A percentile compares a stretch with the other conserved stretches of the same genome.
Evolutionary conservation across 345 rosid species (phyloP).

Genomic region (Psidium friedrichsthalianum): DNA sequence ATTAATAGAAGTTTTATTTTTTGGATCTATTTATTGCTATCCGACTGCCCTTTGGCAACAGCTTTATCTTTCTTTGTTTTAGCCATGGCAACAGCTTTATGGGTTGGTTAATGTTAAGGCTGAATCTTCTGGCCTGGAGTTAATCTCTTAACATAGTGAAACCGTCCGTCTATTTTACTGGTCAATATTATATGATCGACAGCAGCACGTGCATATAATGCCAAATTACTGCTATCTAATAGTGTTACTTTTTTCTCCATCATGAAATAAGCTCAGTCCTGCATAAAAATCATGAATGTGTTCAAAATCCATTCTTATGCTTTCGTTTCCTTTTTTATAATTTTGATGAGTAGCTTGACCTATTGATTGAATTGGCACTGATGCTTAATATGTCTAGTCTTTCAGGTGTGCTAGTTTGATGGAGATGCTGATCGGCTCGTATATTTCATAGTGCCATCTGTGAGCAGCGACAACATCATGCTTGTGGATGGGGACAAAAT

Average conservation of each 20-base stretch:
- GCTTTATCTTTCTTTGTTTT: background rate
- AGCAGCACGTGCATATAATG: background rate
- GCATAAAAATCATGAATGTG: background rate
- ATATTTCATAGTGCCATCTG: conserved; percentile 42
- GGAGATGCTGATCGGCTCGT: conserved; percentile 96
- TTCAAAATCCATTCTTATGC: background rate
- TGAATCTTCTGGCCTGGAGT: background rate
- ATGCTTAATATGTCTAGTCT: conserved; percentile 25
- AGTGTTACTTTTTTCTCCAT: background rate
- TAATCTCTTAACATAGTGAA: background rate
- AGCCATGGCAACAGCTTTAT: background rate
- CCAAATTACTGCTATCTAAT: background rate
- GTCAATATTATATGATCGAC: background rate
- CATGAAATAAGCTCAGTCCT: background rate
- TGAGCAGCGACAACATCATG: conserved; percentile 29
- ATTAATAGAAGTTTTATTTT: background rate
- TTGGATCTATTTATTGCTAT: background rate
- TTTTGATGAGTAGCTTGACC: background rate
- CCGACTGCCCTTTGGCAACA: background rate
- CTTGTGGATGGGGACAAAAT: conserved; percentile 96
- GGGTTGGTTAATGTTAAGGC: background rate
- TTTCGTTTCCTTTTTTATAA: background rate
- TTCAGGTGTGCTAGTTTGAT: conserved; percentile 88
- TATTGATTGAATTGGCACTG: background rate
- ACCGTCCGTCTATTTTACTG: background rate